Conservation (phyloP, 1,284 basidiomycete species). For the Boletus mariae region DNA sequence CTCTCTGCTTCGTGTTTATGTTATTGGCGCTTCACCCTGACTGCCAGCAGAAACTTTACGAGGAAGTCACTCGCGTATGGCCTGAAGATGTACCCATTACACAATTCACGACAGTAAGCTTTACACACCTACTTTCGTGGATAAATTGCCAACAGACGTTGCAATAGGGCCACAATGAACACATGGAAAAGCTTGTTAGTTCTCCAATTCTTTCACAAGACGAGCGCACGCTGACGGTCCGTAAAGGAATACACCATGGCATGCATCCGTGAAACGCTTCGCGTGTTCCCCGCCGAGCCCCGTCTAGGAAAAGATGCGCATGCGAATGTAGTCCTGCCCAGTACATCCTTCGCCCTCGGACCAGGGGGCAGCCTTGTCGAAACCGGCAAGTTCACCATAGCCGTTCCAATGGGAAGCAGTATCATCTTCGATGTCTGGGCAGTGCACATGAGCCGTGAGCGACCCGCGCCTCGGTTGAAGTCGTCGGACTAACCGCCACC, state of each 20-base stretch:
- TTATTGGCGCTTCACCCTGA: conserved; percentile 47
- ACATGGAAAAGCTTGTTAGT: conserved; percentile 34
- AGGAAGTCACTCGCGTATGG: conserved; percentile 38
- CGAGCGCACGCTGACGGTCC: background rate
- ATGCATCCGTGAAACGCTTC: conserved; percentile 43
- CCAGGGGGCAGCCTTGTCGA: conserved; percentile 25
- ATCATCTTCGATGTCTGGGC: conserved; percentile 39
- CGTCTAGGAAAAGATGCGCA: conserved; percentile 41
- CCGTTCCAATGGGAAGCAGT: conserved; percentile 39
- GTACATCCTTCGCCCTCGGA: conserved; percentile 32
- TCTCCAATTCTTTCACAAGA: background rate
- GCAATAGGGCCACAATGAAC: conserved; percentile 36
- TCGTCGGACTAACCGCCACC: background rate
- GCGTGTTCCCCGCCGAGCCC: conserved; percentile 37
- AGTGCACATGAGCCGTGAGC: conserved; percentile 37
- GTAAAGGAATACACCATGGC: conserved; percentile 40
- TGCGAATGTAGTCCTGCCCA: conserved; percentile 34
- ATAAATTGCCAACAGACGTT: background rate
- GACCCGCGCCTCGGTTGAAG: background rate
- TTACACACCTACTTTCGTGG: background rate
- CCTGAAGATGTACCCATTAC: conserved; percentile 29
- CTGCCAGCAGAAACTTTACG: conserved; percentile 40
- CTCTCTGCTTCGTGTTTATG: conserved; percentile 39
- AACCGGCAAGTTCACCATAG: conserved; percentile 33
- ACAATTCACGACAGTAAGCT: conserved; percentile 17